Base-by-base conservation (phyloP, 257 asterid species). In the Nicotiana tabacum region DNA sequence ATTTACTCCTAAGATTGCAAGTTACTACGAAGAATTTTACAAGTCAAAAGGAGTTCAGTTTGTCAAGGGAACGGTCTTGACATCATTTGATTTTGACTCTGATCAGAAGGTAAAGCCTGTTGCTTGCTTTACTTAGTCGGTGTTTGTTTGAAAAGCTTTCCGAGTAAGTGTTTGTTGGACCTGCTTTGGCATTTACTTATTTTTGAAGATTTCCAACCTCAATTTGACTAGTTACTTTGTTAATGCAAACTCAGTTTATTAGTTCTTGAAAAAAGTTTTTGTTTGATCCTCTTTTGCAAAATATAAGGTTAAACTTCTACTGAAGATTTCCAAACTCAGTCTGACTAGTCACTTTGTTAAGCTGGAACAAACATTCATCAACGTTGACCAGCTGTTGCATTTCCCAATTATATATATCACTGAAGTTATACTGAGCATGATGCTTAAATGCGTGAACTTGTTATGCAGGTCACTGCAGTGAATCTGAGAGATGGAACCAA, bases 11-110 rank as follows among this genome's bases (percentile, higher is more conserved):
- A 91, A 91, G 89, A 91, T 96, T 84, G 97, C 99, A 46, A 87
- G 89, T 81, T 93, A 87, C 89, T 94, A 96, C 66, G 99, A 96
- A 91, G 97, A 96, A 33, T 96, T 88, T 87, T 96, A 93, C 90
- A 83, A 89, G 94, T 90, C 98, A 76, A 93, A 91, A 91, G 99
- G 99, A 82, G 98, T 96, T 86, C 90, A 90, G 83, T 96, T 96
- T 80, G 84, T 90, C 78, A 96, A 94, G 90, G 99, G 98, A 88
- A 94, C 97, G 27, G 94, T 92, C 57, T 84, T 94, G 92, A 83
- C 98, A 81, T 96, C 99, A 70, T 94, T 96, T 77, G 98, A 96
- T 85, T 87, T 92, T 51, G 89, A 89, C 88, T 77, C 94, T 51
- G 93, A 90, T 27, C 95, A 97, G 56, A 92, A 91, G 99, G 98